Evolutionary conservation across 176 grass and related monocot species (phyloP), one percentile per base, ranked within the genome.

Genomic region (maize (Zea mays)): DNA sequence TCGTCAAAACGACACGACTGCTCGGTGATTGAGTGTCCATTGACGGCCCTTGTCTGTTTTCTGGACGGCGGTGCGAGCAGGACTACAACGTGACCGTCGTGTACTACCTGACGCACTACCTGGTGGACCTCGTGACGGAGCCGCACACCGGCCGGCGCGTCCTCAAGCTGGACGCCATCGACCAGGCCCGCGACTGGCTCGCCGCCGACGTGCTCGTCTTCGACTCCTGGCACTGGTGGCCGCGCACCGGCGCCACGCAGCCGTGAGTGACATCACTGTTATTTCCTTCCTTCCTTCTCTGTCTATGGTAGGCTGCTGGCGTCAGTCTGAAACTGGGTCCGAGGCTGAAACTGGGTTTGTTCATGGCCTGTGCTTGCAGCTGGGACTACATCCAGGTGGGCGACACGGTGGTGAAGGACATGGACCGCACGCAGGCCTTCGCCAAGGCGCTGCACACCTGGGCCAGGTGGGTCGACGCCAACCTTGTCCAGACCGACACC

Each of bases 191-290:
- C 52, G 62, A 54, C 16, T 97, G 95, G 95, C 79, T 88, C 43
- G 73, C 14, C 46, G 87, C 89, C 34, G 89, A 97, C 35, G 87
- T 94, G 12, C 86, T 97, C 66, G 82, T 97, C 84, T 97, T 97
- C 91, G 90, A 97, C 81, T 86, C 91, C 0, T 89, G 91, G 91
- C 94, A 97, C 80, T 97, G 95, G 95, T 97, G 95, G 94, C 72
- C 91, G n/a, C 82, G 76, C 51, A 59, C 73, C 8, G 95, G 95
- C 2, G 64, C 75, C 0, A 54, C 84, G 2, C 87, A 82, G 46
- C 79, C 89, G 90, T 97, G 7, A 80, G 82, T 40, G 27, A 27
- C 0, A 15, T 12, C 34, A 33, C 10, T 21, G 1, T 14, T 41
- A 6, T 6, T 44, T 38, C 46, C 17, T 4, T 38, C 46, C 17